These are phyloP conservation scores for Aspergillus cavernicola DNA, from an alignment of 495 filamentous ascomycete species.

Conservation along the genomic window DNA sequence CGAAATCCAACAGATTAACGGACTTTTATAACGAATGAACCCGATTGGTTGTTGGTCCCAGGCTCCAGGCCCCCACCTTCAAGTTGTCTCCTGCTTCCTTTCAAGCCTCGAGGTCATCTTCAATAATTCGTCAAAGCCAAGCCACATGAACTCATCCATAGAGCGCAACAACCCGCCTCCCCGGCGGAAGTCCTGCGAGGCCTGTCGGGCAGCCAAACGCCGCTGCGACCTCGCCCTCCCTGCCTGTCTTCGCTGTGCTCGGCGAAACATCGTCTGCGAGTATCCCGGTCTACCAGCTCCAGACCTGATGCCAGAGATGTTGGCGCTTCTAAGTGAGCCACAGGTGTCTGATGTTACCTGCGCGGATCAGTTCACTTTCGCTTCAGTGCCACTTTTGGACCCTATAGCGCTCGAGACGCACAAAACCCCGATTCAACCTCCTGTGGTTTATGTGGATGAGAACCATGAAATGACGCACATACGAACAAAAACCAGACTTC, in stretches of 20 bases:
- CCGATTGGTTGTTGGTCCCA: no score
- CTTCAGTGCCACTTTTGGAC: no score
- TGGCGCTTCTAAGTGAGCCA: slow-evolving; percentile 1
- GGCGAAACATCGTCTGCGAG: slow-evolving; percentile 37
- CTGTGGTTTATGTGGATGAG: neutral
- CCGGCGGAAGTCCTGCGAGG: slow-evolving; percentile 48
- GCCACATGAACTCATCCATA: neutral
- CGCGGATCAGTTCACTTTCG: neutral
- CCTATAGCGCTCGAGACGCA: no score
- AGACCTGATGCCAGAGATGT: slow-evolving; percentile 5
- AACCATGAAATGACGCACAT: slow-evolving; percentile 4
- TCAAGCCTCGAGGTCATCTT: neutral
- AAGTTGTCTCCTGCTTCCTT: neutral
- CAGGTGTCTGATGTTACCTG: neutral
- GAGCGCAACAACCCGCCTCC: slow-evolving; percentile 30
- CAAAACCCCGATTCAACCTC: no score
- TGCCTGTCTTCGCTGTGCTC: slow-evolving; percentile 44
- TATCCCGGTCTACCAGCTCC: slow-evolving; percentile 31
- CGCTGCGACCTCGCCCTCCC: slow-evolving; percentile 49
- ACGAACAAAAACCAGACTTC: slow-evolving; percentile 2
- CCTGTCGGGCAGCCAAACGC: slow-evolving; percentile 52
- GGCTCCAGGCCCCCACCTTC: no score
- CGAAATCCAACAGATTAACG: no score
- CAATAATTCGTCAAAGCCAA: neutral
- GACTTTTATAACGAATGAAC: no score